phyloP scores from a whole-genome alignment of 1,139 yeast genomes.

The Candida tunisiensis region DNA sequence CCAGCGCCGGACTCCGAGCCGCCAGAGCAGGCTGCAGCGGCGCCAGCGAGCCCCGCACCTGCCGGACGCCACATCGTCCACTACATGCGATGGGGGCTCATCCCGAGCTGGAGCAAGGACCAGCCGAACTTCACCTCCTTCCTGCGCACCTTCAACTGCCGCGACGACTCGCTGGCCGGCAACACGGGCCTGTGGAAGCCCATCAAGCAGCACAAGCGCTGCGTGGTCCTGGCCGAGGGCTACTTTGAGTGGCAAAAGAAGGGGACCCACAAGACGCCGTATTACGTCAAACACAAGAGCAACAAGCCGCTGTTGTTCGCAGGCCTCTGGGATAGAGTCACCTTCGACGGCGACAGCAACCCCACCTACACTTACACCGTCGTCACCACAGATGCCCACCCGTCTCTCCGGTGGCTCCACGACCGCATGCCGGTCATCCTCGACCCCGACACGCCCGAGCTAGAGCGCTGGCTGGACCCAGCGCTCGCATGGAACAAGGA shows the following conservation, averaged over 20 bases:
- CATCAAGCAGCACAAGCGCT: slow-evolving; percentile 23
- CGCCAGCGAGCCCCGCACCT: too few species aligned
- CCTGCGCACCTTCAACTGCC: slow-evolving; percentile 19
- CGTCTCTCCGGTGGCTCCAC: slow-evolving; percentile 48
- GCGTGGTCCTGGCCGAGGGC: slow-evolving; percentile 68
- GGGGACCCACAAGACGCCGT: slow-evolving; percentile 33
- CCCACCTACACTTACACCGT: slow-evolving; percentile 43
- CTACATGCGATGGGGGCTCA: slow-evolving; percentile 44
- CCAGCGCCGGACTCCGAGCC: too few species aligned
- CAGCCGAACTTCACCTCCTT: slow-evolving; percentile 12
- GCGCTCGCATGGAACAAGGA: slow-evolving; percentile 22
- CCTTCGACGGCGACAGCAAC: slow-evolving; percentile 9
- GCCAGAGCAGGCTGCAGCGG: too few species aligned
- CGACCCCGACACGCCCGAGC: slow-evolving; percentile 33
- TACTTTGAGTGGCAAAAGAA: slow-evolving; percentile 63
- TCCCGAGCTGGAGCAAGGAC: slow-evolving; percentile 34
- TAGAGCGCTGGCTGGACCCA: slow-evolving; percentile 50
- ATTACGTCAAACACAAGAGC: slow-evolving; percentile 40
- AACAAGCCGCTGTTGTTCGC: slow-evolving; percentile 46
- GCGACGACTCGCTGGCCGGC: slow-evolving; percentile 15
- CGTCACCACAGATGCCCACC: slow-evolving; percentile 53
- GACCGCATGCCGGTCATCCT: slow-evolving; percentile 60
- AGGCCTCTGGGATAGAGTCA: slow-evolving; percentile 38
- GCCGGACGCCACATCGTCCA: slow-evolving; percentile 6
- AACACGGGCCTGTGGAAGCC: slow-evolving; percentile 14